Evolutionary conservation across 768 basidiomycete species (phyloP).

Genomic region (Leccinum subtestaceum): DNA sequence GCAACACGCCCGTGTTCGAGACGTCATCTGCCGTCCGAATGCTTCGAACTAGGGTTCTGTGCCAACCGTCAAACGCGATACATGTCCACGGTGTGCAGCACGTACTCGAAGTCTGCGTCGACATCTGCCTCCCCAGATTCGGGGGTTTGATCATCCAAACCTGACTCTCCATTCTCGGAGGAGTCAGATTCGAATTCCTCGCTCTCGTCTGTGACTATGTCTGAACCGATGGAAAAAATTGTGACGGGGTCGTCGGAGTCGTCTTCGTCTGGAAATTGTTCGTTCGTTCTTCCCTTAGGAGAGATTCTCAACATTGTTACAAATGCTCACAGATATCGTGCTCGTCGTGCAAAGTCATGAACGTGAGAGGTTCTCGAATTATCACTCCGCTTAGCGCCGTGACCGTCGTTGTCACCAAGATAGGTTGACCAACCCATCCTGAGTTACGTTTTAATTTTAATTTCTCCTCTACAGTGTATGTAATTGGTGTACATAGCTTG

Average conservation of each 20-base stretch:
- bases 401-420: too few relatives aligned
- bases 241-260: neutral
- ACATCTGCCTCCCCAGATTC: constrained; percentile 10
- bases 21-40: constrained; percentile 51
- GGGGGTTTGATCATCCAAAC: neutral
- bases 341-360: constrained; percentile 12
- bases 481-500: too few relatives aligned
- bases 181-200: constrained; percentile 10
- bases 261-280: constrained; percentile 12
- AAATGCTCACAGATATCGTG: constrained; percentile 19
- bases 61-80: neutral
- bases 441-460: too few relatives aligned
- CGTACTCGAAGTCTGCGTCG: constrained; percentile 25
- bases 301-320: constrained; percentile 43
- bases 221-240: constrained; percentile 9
- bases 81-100: neutral
- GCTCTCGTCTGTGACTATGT: constrained; percentile 1
- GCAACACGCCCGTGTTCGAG: constrained; percentile 37
- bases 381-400: neutral
- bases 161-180: constrained; percentile 10
- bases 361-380: neutral
- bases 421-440: too few relatives aligned
- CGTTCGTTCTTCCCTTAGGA: constrained; percentile 43
- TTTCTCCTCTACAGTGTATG: too few relatives aligned
- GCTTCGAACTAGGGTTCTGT: constrained; percentile 64